Evolutionary conservation across 2,329 filamentous ascomycete species (phyloP).

Genomic region (Arthrocladium fulminans): DNA sequence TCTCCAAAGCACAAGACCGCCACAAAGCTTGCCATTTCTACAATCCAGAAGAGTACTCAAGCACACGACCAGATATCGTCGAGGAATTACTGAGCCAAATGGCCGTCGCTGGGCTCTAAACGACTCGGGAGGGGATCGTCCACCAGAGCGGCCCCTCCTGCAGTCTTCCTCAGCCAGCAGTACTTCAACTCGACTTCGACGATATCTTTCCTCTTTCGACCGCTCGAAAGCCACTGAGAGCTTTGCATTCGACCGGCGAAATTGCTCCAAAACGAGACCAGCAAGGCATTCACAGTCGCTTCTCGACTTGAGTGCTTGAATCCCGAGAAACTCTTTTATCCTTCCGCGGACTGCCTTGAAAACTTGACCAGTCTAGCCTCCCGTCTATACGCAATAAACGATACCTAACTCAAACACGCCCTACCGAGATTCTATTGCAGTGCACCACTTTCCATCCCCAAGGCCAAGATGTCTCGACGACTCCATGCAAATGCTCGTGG

Average conservation of each 20-base stretch:
- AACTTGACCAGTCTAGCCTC: slow-evolving; percentile 16
- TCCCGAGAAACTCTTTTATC: neutral
- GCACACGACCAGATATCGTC: slow-evolving; percentile 53
- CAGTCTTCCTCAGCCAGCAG: slow-evolving; percentile 77
- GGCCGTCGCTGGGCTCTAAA: slow-evolving; percentile 89
- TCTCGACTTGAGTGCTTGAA: slow-evolving; percentile 20
- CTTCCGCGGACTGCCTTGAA: slow-evolving; percentile 7
- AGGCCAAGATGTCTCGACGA: slow-evolving; percentile 17
- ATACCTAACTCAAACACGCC: slow-evolving; percentile 5
- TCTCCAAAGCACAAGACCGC: slow-evolving; percentile 20
- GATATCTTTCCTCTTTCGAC: slow-evolving; percentile 48
- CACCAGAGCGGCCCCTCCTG: slow-evolving; percentile 35
- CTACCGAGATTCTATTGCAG: neutral
- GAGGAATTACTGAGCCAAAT: slow-evolving; percentile 53
- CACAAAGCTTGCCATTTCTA: slow-evolving; percentile 11
- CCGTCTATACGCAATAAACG: no score
- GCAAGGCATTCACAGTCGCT: slow-evolving; percentile 25
- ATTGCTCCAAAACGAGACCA: slow-evolving; percentile 44
- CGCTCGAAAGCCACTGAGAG: slow-evolving; percentile 20
- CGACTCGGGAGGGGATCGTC: slow-evolving; percentile 62
- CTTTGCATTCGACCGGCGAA: slow-evolving; percentile 46
- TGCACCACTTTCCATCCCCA: neutral
- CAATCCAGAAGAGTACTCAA: slow-evolving; percentile 15
- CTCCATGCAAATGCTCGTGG: slow-evolving; percentile 16
- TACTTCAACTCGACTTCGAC: slow-evolving; percentile 47